phyloP scores from a whole-genome alignment of 2,329 filamentous ascomycete species.

The Nothomitra cinnamomea region DNA sequence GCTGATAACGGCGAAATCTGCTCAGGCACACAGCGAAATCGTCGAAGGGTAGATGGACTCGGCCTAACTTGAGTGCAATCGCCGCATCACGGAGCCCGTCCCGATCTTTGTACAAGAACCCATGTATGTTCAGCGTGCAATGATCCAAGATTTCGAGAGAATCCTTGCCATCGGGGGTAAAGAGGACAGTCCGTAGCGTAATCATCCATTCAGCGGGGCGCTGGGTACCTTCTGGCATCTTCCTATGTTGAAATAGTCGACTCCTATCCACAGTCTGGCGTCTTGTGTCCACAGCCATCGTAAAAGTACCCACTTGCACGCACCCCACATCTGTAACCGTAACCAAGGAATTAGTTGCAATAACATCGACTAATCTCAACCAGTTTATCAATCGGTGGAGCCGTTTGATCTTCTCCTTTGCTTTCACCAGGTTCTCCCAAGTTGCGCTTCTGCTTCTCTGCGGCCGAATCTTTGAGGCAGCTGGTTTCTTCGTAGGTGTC shows the following conservation, averaged over 20 bases:
- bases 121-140: conserved; percentile 76
- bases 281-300: conserved; percentile 76
- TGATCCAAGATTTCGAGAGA: conserved; percentile 80
- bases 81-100: conserved; percentile 83
- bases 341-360: conserved; percentile 63
- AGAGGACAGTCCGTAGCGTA: conserved; percentile 67
- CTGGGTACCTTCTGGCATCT: conserved; percentile 43
- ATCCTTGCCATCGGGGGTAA: conserved; percentile 71
- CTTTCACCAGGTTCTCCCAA: conserved; percentile 60
- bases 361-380: conserved; percentile 76
- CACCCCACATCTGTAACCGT: conserved; percentile 68
- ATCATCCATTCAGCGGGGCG: conserved; percentile 89
- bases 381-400: conserved; percentile 76
- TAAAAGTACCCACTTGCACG: conserved; percentile 69
- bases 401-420: conserved; percentile 74
- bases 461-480: not conserved
- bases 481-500: not conserved
- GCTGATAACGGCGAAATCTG: conserved; percentile 23
- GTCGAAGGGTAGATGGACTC: conserved; percentile 80
- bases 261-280: conserved; percentile 82
- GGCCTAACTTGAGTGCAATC: conserved; percentile 76
- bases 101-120: conserved; percentile 67
- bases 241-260: conserved; percentile 70
- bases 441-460: conserved; percentile 37
- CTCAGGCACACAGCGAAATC: conserved; percentile 52